Percentiles rank a stretch among this genome's conserved stretches.
phyloP scores from a whole-genome alignment of 129 eudicot genomes.

The Dittrichia graveolens region DNA sequence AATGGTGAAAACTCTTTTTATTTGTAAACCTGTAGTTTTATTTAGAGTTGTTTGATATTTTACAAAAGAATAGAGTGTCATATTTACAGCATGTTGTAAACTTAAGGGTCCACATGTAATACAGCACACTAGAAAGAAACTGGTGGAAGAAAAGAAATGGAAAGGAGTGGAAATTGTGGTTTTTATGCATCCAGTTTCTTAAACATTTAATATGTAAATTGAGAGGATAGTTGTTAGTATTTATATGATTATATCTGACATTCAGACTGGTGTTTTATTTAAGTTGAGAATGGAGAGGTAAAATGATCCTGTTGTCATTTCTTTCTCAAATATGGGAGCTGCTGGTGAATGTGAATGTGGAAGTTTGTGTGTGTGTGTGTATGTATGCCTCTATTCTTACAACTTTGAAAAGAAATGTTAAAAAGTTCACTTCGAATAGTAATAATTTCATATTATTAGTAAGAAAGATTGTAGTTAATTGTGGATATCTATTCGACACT shows the following conservation, averaged over 20 bases:
- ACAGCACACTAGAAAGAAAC: too few relatives aligned
- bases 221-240: not conserved
- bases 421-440: not conserved
- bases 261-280: not conserved
- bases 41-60: too few relatives aligned
- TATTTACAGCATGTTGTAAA: too few relatives aligned
- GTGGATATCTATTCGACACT: not conserved
- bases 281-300: not conserved
- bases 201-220: not conserved
- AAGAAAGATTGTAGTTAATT: not conserved
- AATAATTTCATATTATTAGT: not conserved
- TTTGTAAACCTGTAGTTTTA: too few relatives aligned
- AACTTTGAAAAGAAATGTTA: not conserved
- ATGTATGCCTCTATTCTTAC: not conserved
- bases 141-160: too few relatives aligned
- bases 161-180: not conserved
- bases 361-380: not conserved
- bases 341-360: not conserved
- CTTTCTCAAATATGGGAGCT: slow-evolving; percentile 13
- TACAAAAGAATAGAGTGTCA: too few relatives aligned
- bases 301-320: not conserved
- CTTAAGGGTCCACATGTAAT: too few relatives aligned
- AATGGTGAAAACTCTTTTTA: too few relatives aligned
- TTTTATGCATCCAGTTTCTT: not conserved
- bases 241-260: not conserved